Evolutionary conservation across 192 early-diverging fungal genomes (phyloP), one percentile per base, ranked within the genome.

Genomic region (Podochytrium sp.): DNA sequence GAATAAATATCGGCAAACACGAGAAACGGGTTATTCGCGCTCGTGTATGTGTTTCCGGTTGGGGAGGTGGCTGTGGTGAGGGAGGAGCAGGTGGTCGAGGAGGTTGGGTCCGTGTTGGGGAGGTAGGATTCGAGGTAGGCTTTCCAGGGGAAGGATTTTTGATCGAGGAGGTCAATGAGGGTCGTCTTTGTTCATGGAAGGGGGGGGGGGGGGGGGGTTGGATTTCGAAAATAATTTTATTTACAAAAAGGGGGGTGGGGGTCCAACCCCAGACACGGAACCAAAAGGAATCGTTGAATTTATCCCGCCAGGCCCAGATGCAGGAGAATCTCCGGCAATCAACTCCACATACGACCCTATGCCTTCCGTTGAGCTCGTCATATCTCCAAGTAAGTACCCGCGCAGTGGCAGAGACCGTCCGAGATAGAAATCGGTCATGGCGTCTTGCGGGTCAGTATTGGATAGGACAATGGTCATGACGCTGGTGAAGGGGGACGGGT

Each of bases 111-210:
- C 89, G 77, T 92, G 90, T 69, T 90, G 92, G 55, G 52, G 0
- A 25, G 29, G 77, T 90, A 89, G 61, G 81, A 74, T 68, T 92
- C 87, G 20, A 84, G 77, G 77, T 92, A 92, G 29, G 81, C 71
- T 64, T 82, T 87, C 91, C 91, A 92, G 25, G 84, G 70, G 39
- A 87, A 65, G 40, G 78, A 68, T 32, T 73, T 77, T n/a, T 73
- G 55, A 43, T 91, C 89, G 43, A 91, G 80, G 4, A 83, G 70
- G 62, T 89, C 87, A 4, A 67, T 32, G 1, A 75, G 14, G 16
- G 64, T 59, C 1, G 51, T 34, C 49, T 38, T 25, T 61, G 30
- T 20, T 61, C 4, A 12, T 12, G 5, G 10, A 10, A 49, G n/a
- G 47, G n/a, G 12, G 12, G n/a, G n/a, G 47, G 12, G n/a, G 12